These are phyloP conservation scores for Tolypocladium endophyticum DNA, from an alignment of 2,329 filamentous ascomycete genomes.

Conservation along the genomic window DNA sequence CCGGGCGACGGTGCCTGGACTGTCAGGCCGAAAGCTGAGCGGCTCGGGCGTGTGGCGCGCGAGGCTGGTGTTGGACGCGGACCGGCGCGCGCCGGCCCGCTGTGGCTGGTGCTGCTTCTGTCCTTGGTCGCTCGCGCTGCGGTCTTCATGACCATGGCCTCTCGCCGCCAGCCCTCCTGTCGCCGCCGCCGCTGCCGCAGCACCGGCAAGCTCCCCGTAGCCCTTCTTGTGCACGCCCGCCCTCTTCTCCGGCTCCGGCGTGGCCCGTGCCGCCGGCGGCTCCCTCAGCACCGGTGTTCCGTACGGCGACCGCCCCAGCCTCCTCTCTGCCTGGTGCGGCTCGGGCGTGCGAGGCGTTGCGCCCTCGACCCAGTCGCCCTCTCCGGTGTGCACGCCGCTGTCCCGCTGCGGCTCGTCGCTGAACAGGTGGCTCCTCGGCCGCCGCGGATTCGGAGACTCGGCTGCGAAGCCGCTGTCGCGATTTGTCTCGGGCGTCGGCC, in stretches of 20 bases:
- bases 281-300: slow-evolving; percentile 29
- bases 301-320: slow-evolving; percentile 20
- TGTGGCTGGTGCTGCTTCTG: neutral
- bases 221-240: slow-evolving; percentile 13
- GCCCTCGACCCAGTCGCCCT: slow-evolving; percentile 34
- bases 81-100: slow-evolving; percentile 25
- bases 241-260: slow-evolving; percentile 36
- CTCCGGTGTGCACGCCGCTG: slow-evolving; percentile 46
- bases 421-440: slow-evolving; percentile 21
- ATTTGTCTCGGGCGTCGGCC: slow-evolving; percentile 24
- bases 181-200: neutral
- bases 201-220: slow-evolving; percentile 15
- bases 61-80: slow-evolving; percentile 44
- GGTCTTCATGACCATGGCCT: slow-evolving; percentile 8
- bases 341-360: slow-evolving; percentile 16
- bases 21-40: slow-evolving; percentile 49
- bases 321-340: slow-evolving; percentile 13
- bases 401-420: slow-evolving; percentile 33
- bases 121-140: slow-evolving; percentile 2
- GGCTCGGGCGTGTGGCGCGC: slow-evolving; percentile 44
- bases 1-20: slow-evolving; percentile 38
- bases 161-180: neutral
- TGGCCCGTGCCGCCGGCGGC: slow-evolving; percentile 21
- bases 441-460: slow-evolving; percentile 31
- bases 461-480: slow-evolving; percentile 21